Evolutionary conservation across 2,329 filamentous ascomycete genomes (phyloP), one percentile per base, ranked within the genome.

Genomic region (Furcasterigmium sp.): DNA sequence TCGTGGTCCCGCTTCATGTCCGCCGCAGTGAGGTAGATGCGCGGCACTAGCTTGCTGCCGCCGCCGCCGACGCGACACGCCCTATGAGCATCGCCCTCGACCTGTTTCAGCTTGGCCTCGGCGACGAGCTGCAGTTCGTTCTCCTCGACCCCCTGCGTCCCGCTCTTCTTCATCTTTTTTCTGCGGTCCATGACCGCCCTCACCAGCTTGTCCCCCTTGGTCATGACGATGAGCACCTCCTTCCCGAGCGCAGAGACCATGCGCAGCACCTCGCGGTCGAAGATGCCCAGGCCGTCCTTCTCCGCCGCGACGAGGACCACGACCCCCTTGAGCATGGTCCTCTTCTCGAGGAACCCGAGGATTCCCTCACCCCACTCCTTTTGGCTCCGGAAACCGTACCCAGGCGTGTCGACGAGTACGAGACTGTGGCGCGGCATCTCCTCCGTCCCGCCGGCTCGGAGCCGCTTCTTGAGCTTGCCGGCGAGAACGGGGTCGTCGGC

Each of bases 281-380:
- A 30, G 10, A 15, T 29, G 11, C 28, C 30, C 28, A 41, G 19
- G 19, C 39, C 39, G 13, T 69, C 70, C 37, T 77, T 75, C 44
- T 76, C 68, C 3, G 70, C 69, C 23, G 78, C 73, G 14, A 81
- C 60, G 29, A 82, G 59, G 37, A 81, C 48, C 8, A 81, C 64
- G 2, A 73, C 75, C 4, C 76, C 78, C 40, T 65, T 66, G 8
- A 80, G 61, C 53, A 67, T 65, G 17, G 57, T 59, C 36, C 78
- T 62, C 48, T 64, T 61, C 13, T 57, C 59, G 36, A 82, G 56
- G 52, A 79, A 80, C 51, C 73, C 65, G 15, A 64, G 50, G 39
- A 81, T 73, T 44, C 76, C 67, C 15, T 60, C 58, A 4, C 78
- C 78, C 77, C 77, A 82, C 40, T 64, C 65, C 17, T 58, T 53